Evolutionary conservation across 495 filamentous ascomycete genomes (phyloP).

Genomic region (Neurospora tetrasperma): DNA sequence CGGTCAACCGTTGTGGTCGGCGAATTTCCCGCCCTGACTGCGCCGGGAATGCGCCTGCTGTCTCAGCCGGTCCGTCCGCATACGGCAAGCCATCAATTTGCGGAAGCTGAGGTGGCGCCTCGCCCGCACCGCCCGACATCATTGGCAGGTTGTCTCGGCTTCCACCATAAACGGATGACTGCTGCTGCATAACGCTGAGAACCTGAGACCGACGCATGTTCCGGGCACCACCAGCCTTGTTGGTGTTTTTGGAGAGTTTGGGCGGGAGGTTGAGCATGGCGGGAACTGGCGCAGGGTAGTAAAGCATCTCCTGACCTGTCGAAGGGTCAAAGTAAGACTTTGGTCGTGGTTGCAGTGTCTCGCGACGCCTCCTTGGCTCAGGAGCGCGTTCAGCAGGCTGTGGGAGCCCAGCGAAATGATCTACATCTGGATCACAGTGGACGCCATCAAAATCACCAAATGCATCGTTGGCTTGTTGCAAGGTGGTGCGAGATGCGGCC

Average conservation of each 20-base stretch:
- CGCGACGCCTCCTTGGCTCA: conserved; percentile 5
- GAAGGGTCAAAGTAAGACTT: conserved; percentile 53
- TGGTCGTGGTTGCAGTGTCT: conserved; percentile 26
- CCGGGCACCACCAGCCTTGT: conserved; percentile 44
- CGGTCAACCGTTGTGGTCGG: conserved; percentile 18
- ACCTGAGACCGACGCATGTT: conserved; percentile 61
- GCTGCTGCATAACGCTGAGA: conserved; percentile 35
- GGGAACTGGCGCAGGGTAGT: conserved; percentile 90
- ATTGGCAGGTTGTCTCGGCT: conserved; percentile 11
- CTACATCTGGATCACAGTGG: conserved; percentile 54
- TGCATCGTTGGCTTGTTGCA: conserved; percentile 54
- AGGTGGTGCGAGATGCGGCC: conserved; percentile 57
- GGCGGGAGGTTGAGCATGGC: conserved; percentile 88
- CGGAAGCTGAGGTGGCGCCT: conserved; percentile 6
- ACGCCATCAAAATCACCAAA: conserved; percentile 94
- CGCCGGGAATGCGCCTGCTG: conserved; percentile 24
- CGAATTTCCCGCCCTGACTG: conserved; percentile 18
- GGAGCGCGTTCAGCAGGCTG: conserved; percentile 6
- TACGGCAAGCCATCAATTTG: conserved; percentile 9
- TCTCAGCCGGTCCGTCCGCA: conserved; percentile 19
- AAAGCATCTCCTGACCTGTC: conserved; percentile 71
- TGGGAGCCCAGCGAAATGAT: conserved; percentile 19
- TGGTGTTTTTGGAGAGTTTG: conserved; percentile 65
- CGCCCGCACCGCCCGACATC: conserved; percentile 4
- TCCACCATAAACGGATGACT: conserved; percentile 12